phyloP scores from a whole-genome alignment of 1,139 yeast genomes.

The Blastobotrys niveus region DNA sequence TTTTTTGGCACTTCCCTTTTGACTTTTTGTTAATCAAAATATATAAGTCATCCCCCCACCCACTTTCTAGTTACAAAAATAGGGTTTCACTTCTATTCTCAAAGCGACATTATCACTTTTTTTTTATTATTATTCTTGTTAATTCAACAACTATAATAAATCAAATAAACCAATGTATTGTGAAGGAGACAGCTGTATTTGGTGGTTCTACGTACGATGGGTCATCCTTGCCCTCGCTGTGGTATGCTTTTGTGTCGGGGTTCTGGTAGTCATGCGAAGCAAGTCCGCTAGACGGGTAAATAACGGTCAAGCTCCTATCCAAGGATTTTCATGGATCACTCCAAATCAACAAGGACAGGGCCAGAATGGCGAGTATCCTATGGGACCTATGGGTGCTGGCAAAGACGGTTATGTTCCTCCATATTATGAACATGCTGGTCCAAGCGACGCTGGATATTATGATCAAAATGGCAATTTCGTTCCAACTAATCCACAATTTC shows the following conservation, averaged over 20 bases:
- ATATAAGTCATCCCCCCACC: too few relatives aligned
- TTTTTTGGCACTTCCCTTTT: too few relatives aligned
- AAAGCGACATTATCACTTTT: too few relatives aligned
- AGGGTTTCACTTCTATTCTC: too few relatives aligned
- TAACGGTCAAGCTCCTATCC: background rate
- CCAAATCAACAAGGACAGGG: background rate
- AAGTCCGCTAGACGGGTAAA: background rate
- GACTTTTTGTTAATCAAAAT: too few relatives aligned
- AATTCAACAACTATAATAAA: too few relatives aligned
- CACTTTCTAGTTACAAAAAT: too few relatives aligned
- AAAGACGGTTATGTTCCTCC: slow-evolving; percentile 27
- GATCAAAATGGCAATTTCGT: slow-evolving; percentile 60
- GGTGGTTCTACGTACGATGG: slow-evolving; percentile 1
- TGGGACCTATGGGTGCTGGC: slow-evolving; percentile 1
- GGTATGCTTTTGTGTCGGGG: background rate
- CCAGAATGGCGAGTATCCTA: slow-evolving; percentile 1
- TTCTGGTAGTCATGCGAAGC: background rate
- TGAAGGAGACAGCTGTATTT: too few relatives aligned
- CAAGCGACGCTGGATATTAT: slow-evolving; percentile 76
- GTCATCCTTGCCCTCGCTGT: background rate
- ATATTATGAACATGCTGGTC: slow-evolving; percentile 43
- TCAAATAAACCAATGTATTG: too few relatives aligned
- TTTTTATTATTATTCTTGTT: too few relatives aligned
- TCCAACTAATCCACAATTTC: background rate
- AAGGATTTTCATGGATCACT: background rate